phyloP scores from a whole-genome alignment of 805 yeast genomes.

The Suhomyces sp. region DNA sequence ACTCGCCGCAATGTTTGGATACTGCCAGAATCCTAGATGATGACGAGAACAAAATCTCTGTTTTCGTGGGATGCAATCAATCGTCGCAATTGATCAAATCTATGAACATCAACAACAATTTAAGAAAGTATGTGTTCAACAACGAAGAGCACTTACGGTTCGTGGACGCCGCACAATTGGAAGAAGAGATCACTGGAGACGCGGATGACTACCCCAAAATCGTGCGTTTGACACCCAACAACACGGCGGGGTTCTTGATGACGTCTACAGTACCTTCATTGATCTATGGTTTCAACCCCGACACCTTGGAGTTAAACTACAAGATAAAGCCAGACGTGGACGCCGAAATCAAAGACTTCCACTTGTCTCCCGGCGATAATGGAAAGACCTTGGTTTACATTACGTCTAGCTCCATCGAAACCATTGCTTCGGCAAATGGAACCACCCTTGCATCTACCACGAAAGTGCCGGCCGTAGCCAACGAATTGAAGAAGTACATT shows the following conservation, averaged over 20 bases:
- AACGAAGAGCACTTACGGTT: slow-evolving; percentile 59
- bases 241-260: slow-evolving; percentile 64
- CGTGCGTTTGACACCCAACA: slow-evolving; percentile 56
- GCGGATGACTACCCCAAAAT: slow-evolving; percentile 62
- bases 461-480: slow-evolving; percentile 17
- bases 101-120: slow-evolving; percentile 63
- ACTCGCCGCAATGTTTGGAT: slow-evolving; percentile 85
- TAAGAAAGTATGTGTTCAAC: slow-evolving; percentile 63
- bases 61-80: slow-evolving; percentile 78
- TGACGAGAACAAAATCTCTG: slow-evolving; percentile 40
- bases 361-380: slow-evolving; percentile 55
- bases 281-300: slow-evolving; percentile 59
- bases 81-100: slow-evolving; percentile 53
- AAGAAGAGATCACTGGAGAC: slow-evolving; percentile 37
- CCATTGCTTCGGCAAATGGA: slow-evolving; percentile 52
- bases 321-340: slow-evolving; percentile 54
- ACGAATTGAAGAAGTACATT: slow-evolving; percentile 22
- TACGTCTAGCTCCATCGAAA: slow-evolving; percentile 52
- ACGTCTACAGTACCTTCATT: slow-evolving; percentile 66
- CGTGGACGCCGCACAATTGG: slow-evolving; percentile 60
- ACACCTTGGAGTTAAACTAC: slow-evolving; percentile 51
- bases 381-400: slow-evolving; percentile 65
- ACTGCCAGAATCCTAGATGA: slow-evolving; percentile 32
- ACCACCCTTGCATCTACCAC: slow-evolving; percentile 27
- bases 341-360: slow-evolving; percentile 58